Evolutionary conservation across 257 asterid genomes (phyloP).

Genomic region (Anisodus acutangulus): DNA sequence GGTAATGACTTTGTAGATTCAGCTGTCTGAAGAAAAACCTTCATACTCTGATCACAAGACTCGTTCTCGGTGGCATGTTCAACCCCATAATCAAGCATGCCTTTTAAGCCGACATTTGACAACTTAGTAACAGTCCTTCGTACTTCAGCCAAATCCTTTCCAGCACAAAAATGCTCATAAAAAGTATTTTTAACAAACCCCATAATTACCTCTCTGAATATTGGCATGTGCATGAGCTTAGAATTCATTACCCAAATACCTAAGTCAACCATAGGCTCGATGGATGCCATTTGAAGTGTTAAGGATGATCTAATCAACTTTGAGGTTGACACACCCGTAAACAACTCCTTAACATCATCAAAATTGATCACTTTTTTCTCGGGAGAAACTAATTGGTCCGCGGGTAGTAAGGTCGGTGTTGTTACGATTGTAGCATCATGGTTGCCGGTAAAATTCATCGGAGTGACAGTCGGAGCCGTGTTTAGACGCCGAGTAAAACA

Average conservation of each 20-base stretch:
- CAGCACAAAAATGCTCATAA: slow-evolving; percentile 83
- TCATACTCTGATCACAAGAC: slow-evolving; percentile 61
- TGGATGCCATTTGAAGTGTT: slow-evolving; percentile 52
- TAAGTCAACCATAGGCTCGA: slow-evolving; percentile 54
- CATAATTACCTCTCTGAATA: slow-evolving; percentile 40
- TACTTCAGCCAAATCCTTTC: slow-evolving; percentile 54
- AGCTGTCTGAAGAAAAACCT: slow-evolving; percentile 53
- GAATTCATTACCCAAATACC: slow-evolving; percentile 64
- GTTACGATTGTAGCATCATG: not conserved
- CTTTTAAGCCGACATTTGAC: slow-evolving; percentile 51
- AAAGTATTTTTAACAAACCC: slow-evolving; percentile 50
- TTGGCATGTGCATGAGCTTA: slow-evolving; percentile 45
- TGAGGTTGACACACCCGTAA: slow-evolving; percentile 49
- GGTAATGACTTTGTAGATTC: slow-evolving; percentile 45
- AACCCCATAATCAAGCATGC: slow-evolving; percentile 86
- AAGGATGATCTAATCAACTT: slow-evolving; percentile 53
- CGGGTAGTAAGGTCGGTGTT: no score
- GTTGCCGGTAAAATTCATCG: slow-evolving; percentile 31
- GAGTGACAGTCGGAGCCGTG: slow-evolving; percentile 46
- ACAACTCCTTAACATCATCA: slow-evolving; percentile 47
- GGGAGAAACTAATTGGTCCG: not conserved
- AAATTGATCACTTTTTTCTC: slow-evolving; percentile 34
- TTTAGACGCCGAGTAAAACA: slow-evolving; percentile 41
- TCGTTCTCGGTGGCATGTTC: slow-evolving; percentile 67
- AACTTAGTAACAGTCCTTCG: slow-evolving; percentile 48